A percentile compares a stretch with the other conserved stretches of the same genome.
Conservation (phyloP, 176 grass and related monocot genomes). For the Raddia guianensis region DNA sequence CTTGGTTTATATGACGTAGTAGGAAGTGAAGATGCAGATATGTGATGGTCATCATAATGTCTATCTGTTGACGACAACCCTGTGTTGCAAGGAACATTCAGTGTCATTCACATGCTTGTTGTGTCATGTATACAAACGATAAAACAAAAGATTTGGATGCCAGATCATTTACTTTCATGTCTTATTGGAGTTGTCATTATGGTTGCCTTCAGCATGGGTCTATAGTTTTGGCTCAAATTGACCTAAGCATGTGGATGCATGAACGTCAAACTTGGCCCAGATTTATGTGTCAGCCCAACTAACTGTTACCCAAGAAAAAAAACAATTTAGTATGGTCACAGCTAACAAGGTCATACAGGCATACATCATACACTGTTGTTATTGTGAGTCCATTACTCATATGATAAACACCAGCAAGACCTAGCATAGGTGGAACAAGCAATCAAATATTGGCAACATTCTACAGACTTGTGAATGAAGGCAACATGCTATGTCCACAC, state of each 20-base stretch:
- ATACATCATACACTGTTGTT: not conserved
- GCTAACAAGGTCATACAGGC: not conserved
- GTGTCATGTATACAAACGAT: not conserved
- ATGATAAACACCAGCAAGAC: not conserved
- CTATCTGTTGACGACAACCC: not conserved
- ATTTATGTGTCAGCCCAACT: conserved; percentile 1
- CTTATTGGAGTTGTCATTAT: not conserved
- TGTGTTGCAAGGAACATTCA: not conserved
- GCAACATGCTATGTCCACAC: not conserved
- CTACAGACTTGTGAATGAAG: not conserved
- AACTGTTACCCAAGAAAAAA: not conserved
- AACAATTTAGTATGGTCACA: conserved; percentile 1
- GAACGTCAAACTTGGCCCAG: not conserved
- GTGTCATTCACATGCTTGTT: not conserved
- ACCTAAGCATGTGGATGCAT: conserved; percentile 11
- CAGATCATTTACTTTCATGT: not conserved
- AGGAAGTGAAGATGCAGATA: not conserved
- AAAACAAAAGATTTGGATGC: not conserved
- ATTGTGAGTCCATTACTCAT: conserved; percentile 13
- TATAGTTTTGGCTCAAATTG: not conserved
- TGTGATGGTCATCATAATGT: not conserved
- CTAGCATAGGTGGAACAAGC: not conserved
- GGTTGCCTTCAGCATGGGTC: not conserved
- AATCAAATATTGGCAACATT: not conserved
- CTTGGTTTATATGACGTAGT: too few species aligned